Evolutionary conservation across 163 green algal genomes (phyloP), one percentile per base, ranked within the genome.

Genomic region (Prototheca cutis): DNA sequence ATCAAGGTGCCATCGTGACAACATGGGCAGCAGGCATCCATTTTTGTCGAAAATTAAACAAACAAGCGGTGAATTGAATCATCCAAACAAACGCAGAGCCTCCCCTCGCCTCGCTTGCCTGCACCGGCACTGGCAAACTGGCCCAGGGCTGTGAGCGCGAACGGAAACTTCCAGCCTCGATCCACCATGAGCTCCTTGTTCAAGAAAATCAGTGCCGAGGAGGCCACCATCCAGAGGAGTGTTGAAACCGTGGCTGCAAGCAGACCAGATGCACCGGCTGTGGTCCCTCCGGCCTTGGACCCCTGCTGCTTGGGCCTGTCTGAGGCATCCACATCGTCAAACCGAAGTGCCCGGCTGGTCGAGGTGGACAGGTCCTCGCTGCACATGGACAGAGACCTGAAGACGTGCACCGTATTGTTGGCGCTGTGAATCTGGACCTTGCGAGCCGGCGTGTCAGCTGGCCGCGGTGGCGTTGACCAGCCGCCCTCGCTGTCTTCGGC

Each of bases 111-210:
- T n/a, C n/a, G n/a, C 49, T 34, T n/a, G n/a, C 49, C 49, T 19
- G 49, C 49, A n/a, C 13, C 27, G 1, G 49, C 49, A 13, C 49
- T 34, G 4, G 51, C 8, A 19, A 71, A 18, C 53, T 80, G 73
- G 4, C 70, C 67, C 39, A 72, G 19, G 39, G 59, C 57, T 4
- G 72, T 81, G 8, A 84, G 62, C 3, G 67, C 48, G 51, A 80
- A 65, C 17, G 76, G 76, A 47, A 60, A 81, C 2, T 29, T 33
- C 30, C 80, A 84, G 30, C 70, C 70, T 32, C 67, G 40, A 40
- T 79, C 60, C 25, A 84, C 70, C 63, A 80, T 65, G 13, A 91
- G 32, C 2, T 56, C 8, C 49, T 86, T 89, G 76, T 90, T 92
- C 23, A 81, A 34, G 18, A 92, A 76, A 57, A 92, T 89, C n/a